Base-by-base conservation (phyloP, 139 green algal genomes). In the Haematococcus lacustris region DNA sequence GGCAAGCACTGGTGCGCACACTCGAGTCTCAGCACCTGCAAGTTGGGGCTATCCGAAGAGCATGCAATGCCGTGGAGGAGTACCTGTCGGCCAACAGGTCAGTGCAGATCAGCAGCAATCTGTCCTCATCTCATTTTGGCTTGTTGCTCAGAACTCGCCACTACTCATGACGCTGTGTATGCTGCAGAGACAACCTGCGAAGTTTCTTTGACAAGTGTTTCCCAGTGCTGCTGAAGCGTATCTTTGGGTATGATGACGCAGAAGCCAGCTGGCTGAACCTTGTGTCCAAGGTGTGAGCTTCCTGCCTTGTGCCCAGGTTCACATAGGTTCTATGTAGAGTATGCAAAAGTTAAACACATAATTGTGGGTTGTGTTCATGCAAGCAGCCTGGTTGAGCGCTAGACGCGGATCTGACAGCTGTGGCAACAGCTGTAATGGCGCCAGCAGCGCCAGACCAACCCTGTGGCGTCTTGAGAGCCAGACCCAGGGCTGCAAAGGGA, bases 201-300 rank as follows among this genome's bases (percentile, higher is more conserved):
- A 85, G 82, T 2, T 94, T 96, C 80, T 94, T 96, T 61, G 90
- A 94, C 51, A 80, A 87, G 53, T 93, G 83, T 67, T 93, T 96
- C 38, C 79, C 86, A 0, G 79, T 83, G 1, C 79, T 96, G 41
- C 77, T 96, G 25, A 87, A 85, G 69, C 80, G 69, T 3, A 35
- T 74, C 33, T 96, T 96, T 79, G 90, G 90, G 21, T 94, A 93
- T 71, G 88, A 89, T 62, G 85, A 89, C 59, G n/a, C n/a, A n/a
- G 83, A 88, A 59, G 76, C 80, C 9, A 86, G 80, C 68, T 94
- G 88, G 87, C 80, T 95, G 3, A 88, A 78, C 62, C 68, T 84
- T 2, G 83, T 89, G 0, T 78, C 83, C 3, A 84, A 84, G 84
- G 87, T 88, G n/a, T 62, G 51, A n/a, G n/a, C n/a, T n/a, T n/a